Conservation (phyloP, 2,329 filamentous ascomycete genomes). For the Fusarium palustre region DNA sequence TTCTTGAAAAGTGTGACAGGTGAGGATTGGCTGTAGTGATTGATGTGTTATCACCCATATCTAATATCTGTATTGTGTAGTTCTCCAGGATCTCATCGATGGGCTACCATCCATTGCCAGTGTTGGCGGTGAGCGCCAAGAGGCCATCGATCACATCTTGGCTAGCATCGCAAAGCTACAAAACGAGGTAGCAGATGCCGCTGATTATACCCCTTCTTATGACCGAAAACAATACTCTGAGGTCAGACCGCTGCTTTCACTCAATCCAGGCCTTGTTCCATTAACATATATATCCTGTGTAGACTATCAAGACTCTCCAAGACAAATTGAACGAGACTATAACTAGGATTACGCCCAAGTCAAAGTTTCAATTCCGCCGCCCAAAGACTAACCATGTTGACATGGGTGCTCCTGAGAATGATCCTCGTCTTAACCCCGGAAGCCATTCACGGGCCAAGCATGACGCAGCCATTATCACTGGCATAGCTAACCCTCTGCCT, state of each 20-base stretch:
- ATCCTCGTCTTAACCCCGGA: conserved; percentile 57
- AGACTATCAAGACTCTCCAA: conserved; percentile 83
- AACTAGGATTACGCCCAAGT: conserved; percentile 75
- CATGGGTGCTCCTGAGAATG: conserved; percentile 58
- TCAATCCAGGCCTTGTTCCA: not conserved
- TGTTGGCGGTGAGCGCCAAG: conserved; percentile 78
- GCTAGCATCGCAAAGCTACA: conserved; percentile 83
- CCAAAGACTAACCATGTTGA: conserved; percentile 53
- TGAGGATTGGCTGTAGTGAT: conserved; percentile 54
- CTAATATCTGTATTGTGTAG: conserved; percentile 58
- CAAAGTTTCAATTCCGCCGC: conserved; percentile 83
- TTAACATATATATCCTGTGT: conserved; percentile 9
- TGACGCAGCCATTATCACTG: conserved; percentile 16
- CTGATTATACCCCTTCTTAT: conserved; percentile 85
- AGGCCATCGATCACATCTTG: conserved; percentile 84
- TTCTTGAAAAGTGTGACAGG: conserved; percentile 81
- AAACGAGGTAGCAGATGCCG: conserved; percentile 85
- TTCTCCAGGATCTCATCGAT: conserved; percentile 80
- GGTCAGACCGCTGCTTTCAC: conserved; percentile 57
- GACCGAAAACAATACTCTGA: conserved; percentile 89
- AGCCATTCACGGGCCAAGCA: conserved; percentile 50
- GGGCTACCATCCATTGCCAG: conserved; percentile 71
- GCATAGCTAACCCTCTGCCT: conserved; percentile 1
- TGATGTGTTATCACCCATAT: not conserved
- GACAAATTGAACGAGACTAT: conserved; percentile 81